Evolutionary conservation across 345 rosid species (phyloP).

Genomic region (Corchorus olitorius): DNA sequence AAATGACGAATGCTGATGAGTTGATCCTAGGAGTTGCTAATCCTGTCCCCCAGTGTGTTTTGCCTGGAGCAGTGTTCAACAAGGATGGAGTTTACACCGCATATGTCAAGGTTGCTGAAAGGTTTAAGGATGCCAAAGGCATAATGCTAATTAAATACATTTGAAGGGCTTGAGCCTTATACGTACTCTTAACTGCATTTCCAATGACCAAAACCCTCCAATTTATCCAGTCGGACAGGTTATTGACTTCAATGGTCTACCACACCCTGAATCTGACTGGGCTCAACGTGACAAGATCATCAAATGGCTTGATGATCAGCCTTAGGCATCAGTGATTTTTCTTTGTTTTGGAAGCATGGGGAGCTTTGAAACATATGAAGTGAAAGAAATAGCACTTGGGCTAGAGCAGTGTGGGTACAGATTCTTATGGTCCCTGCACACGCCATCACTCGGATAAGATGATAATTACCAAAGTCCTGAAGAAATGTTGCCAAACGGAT

Average conservation of each 20-base stretch:
- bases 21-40: conserved; percentile 30
- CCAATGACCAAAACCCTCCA: conserved; percentile 27
- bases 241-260: conserved; percentile 29
- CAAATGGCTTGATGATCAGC: conserved; percentile 51
- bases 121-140: conserved; percentile 32
- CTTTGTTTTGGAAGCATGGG: conserved; percentile 59
- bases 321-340: conserved; percentile 41
- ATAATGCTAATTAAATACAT: conserved; percentile 40
- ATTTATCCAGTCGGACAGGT: conserved; percentile 48
- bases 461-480: background rate
- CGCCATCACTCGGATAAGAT: conserved; percentile 1
- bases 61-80: conserved; percentile 37
- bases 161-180: conserved; percentile 36
- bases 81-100: conserved; percentile 34
- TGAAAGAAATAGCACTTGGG: conserved; percentile 44
- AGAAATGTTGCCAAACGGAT: background rate
- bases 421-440: conserved; percentile 44
- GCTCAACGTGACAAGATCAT: conserved; percentile 22
- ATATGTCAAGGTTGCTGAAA: conserved; percentile 33
- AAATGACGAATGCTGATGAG: too few species aligned
- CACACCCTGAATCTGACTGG: conserved; percentile 26
- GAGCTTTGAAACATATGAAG: conserved; percentile 31
- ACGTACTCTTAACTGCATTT: conserved; percentile 35
- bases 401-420: conserved; percentile 37
- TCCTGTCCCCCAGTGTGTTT: conserved; percentile 38